A percentile compares a stretch with the other conserved stretches of the same genome.
phyloP scores from a whole-genome alignment of 1,139 yeast species.

The Taphrina deformans region DNA sequence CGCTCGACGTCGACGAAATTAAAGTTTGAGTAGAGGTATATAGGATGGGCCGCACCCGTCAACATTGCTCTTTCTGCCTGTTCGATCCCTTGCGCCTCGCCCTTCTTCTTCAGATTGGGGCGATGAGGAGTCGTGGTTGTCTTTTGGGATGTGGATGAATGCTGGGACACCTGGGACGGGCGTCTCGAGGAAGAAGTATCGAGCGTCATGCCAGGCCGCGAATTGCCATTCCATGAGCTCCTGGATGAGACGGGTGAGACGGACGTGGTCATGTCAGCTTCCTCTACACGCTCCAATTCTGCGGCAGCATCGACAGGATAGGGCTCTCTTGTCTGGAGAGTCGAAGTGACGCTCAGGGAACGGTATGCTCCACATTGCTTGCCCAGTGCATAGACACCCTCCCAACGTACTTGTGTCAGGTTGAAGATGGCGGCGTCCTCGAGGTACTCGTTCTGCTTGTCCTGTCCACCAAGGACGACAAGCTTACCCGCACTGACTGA shows the following conservation, averaged over 20 bases:
- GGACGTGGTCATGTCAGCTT: not conserved
- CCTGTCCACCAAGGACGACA: slow-evolving; percentile 40
- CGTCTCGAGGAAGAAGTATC: not conserved
- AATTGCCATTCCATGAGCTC: not conserved
- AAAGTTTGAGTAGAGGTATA: slow-evolving; percentile 38
- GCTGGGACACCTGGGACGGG: slow-evolving; percentile 2
- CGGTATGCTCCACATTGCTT: slow-evolving; percentile 39
- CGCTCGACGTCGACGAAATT: slow-evolving; percentile 33
- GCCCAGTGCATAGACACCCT: slow-evolving; percentile 12
- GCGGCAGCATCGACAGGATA: not conserved
- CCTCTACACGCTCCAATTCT: slow-evolving; percentile 1
- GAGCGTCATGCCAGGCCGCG: not conserved
- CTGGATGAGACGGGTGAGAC: slow-evolving; percentile 13
- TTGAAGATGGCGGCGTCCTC: slow-evolving; percentile 37
- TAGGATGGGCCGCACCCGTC: slow-evolving; percentile 4
- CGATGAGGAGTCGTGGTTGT: slow-evolving; percentile 1
- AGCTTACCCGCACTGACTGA: slow-evolving; percentile 36
- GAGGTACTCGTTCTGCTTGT: slow-evolving; percentile 37
- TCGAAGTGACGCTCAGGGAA: slow-evolving; percentile 29
- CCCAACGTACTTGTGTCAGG: slow-evolving; percentile 36
- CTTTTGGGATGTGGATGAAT: not conserved
- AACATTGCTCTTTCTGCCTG: not conserved
- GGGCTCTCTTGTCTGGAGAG: not conserved
- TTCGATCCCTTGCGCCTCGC: not conserved
- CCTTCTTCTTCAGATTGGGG: not conserved